Base-by-base conservation (phyloP, 306 rosid species). In the Vigna mungo region DNA sequence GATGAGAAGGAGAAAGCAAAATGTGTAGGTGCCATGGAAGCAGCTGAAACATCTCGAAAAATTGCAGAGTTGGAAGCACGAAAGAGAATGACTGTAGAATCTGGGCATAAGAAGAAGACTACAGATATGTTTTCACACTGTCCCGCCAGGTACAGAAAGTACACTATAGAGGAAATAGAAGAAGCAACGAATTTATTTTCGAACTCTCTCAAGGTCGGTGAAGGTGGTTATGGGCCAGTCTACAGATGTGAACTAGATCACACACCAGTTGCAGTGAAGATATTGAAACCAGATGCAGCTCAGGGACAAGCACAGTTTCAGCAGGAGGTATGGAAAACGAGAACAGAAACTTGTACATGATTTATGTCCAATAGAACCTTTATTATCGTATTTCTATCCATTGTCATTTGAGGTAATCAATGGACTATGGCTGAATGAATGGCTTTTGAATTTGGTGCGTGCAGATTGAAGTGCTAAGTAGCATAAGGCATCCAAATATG, bases 151-250 rank as follows among this genome's bases (percentile, higher is more conserved):
- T 94, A 92, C 76, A 86, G 98, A 74, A 86, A 23, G 85, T 94
- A 94, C 78, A 30, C 76, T 8, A 83, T 93, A 3, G 85, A 93
- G 75, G 96, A 91, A 68, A 87, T 93, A 21, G 96, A 93, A 85
- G 78, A 43, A 4, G 98, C 97, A 48, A 91, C 98, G 16, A 30
- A 80, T 0, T 32, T 44, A 73, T 91, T 93, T 61, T 18, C 85
- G 0, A 72, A 60, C 16, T 41, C 85, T 37, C 83, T 80, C 62
- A 91, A 89, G 80, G 86, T 93, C 12, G 97, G 98, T 1, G 98
- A 93, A 88, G 97, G 98, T 58, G 97, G 97, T 53, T 93, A 91
- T 59, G 98, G 97, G 7, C 97, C 98, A 1, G 97, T 91, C 21
- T 93, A 71, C 72, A 82, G 77, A 64, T 81, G 89, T 54, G 90